phyloP scores from a whole-genome alignment of 2,329 filamentous ascomycete species.

The Amylocarpus encephaloides region DNA sequence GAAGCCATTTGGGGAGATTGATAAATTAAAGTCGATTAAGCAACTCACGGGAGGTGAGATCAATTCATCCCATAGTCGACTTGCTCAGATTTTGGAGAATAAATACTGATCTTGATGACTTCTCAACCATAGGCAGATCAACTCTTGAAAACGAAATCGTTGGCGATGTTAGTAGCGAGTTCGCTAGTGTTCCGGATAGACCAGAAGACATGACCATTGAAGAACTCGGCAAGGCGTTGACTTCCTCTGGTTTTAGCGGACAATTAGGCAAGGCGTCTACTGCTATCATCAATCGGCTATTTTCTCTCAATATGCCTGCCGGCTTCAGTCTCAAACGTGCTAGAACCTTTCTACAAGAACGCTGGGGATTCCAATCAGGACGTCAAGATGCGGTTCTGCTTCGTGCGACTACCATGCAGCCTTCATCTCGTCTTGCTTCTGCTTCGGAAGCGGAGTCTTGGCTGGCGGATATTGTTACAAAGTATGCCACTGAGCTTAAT shows the following conservation, averaged over 20 bases:
- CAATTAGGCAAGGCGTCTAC: slow-evolving; percentile 92
- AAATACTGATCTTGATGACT: background rate
- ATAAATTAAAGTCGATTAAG: background rate
- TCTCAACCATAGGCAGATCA: slow-evolving; percentile 71
- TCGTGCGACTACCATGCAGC: slow-evolving; percentile 83
- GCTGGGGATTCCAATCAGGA: slow-evolving; percentile 79
- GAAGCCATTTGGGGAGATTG: slow-evolving; percentile 1
- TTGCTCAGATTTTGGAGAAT: too few species aligned
- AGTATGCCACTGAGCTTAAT: background rate
- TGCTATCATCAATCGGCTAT: slow-evolving; percentile 80
- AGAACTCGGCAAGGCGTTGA: slow-evolving; percentile 81
- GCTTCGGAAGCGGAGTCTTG: slow-evolving; percentile 75
- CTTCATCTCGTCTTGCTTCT: slow-evolving; percentile 73
- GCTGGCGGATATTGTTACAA: background rate
- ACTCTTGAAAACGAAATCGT: slow-evolving; percentile 97
- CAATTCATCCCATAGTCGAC: too few species aligned
- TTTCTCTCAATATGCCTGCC: slow-evolving; percentile 97
- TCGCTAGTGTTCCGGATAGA: slow-evolving; percentile 92
- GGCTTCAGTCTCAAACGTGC: slow-evolving; percentile 94
- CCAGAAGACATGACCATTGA: slow-evolving; percentile 92
- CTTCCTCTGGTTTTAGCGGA: slow-evolving; percentile 74
- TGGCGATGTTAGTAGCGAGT: slow-evolving; percentile 92
- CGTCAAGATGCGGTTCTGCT: slow-evolving; percentile 84
- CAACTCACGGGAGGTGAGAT: slow-evolving; percentile 5
- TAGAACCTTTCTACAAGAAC: slow-evolving; percentile 83